These are phyloP conservation scores for Vitis hybrid DNA, from an alignment of 177 flowering plant genomes.

Conservation along the genomic window DNA sequence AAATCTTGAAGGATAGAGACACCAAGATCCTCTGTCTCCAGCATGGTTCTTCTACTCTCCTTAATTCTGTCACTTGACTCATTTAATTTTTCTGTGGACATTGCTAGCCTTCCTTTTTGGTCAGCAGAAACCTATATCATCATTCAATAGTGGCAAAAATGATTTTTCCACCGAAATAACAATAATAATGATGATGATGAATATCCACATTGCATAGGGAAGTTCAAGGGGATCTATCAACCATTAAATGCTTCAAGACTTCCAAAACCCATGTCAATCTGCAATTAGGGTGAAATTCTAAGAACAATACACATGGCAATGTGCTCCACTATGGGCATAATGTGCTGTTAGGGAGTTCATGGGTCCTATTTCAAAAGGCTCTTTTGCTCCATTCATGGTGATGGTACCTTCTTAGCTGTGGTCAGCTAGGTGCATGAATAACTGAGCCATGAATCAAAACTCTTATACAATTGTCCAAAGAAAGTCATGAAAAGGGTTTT, in stretches of 20 bases:
- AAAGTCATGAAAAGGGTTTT: background rate
- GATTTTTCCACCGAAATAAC: background rate
- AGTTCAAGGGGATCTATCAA: background rate
- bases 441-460: background rate
- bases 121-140: slow-evolving; percentile 65
- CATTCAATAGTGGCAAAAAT: background rate
- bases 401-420: background rate
- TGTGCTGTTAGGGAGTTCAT: too few relatives aligned
- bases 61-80: slow-evolving; percentile 71
- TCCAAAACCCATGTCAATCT: too few relatives aligned
- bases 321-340: too few relatives aligned
- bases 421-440: too few relatives aligned
- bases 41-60: slow-evolving; percentile 80
- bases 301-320: too few relatives aligned
- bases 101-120: slow-evolving; percentile 72
- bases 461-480: background rate
- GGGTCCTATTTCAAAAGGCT: background rate
- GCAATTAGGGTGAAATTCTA: too few relatives aligned
- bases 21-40: slow-evolving; percentile 96
- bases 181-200: background rate
- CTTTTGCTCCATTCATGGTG: background rate
- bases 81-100: slow-evolving; percentile 82
- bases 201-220: too few relatives aligned
- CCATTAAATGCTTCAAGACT: too few relatives aligned
- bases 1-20: slow-evolving; percentile 90